Evolutionary conservation across 345 rosid species (phyloP), one percentile per base, ranked within the genome.

Genomic region (Melaleuca alternifolia): DNA sequence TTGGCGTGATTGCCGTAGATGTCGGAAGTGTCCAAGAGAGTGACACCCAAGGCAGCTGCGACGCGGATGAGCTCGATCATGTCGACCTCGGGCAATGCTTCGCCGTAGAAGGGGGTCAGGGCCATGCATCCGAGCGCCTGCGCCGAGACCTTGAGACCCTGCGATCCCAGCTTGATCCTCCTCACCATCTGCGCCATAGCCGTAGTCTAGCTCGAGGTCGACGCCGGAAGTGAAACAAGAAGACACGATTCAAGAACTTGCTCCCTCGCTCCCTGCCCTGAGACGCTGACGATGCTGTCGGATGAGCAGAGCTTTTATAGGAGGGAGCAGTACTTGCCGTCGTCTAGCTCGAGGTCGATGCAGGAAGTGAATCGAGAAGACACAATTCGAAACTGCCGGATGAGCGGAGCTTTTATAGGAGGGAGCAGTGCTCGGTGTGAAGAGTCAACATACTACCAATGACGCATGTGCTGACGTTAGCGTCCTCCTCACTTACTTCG

Each of bases 1-100:
- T 93, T 93, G 87, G 92, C 91, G 85, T 84, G 87, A 1, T 93
- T 92, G 4, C 93, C 94, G 54, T 92, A 91, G 10, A 87, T 5
- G 24, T 93, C 93, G 41, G 93, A 91, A 54, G 94, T 90, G 62
- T 93, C 95, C 59, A 92, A 89, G 83, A 92, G 79, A 79, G 94
- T 92, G 89, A 93, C 88, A 44, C 95, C 94, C 50, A 88, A 44
- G 88, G 75, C 24, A 83, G 91, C 82, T 44, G 94, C 93, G 56
- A 90, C 92, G 85, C 87, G 94, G 82, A 92, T 86, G 85, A 93
- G 92, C 28, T 83, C 82, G 59, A 92, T 89, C 95, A 93, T 93
- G 79, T 92, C 95, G 6, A 88, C 6, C 16, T 93, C 91, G 4
- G 92, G 88, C 87, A 92, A 90, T 3, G 93, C 91, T n/a, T 93